Evolutionary conservation across 495 filamentous ascomycete genomes (phyloP).

Genomic region (Penicillium ochrochloron): DNA sequence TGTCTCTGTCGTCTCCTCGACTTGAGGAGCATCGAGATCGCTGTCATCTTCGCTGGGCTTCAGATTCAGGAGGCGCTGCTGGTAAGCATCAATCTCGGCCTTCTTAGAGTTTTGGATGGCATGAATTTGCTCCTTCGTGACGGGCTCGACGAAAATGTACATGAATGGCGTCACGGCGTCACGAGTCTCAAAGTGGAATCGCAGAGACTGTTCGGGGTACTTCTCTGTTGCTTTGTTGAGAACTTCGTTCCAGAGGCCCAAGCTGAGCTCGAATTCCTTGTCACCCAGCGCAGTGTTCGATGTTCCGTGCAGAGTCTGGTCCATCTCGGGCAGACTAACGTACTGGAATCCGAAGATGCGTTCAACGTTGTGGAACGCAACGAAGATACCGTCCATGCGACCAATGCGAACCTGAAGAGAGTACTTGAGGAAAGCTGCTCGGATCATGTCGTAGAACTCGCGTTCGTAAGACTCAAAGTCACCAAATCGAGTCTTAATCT

Average conservation of each 20-base stretch:
- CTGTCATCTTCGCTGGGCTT: conserved; percentile 30
- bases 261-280: conserved; percentile 80
- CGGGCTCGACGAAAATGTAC: conserved; percentile 88
- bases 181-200: conserved; percentile 85
- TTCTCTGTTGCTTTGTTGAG: conserved; percentile 72
- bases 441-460: conserved; percentile 96
- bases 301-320: conserved; percentile 78
- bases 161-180: conserved; percentile 66
- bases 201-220: conserved; percentile 74
- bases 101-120: conserved; percentile 70
- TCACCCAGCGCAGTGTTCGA: conserved; percentile 70
- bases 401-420: conserved; percentile 95
- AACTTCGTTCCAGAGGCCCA: conserved; percentile 76
- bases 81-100: conserved; percentile 67
- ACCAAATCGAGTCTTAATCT: conserved; percentile 76
- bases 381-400: conserved; percentile 97
- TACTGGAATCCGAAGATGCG: conserved; percentile 99
- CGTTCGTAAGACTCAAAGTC: conserved; percentile 89
- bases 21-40: conserved; percentile 18
- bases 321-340: conserved; percentile 83
- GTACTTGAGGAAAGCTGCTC: conserved; percentile 94
- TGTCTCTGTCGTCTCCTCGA: conserved; percentile 10
- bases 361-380: conserved; percentile 95
- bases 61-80: conserved; percentile 58
- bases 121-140: conserved; percentile 70